phyloP scores from a whole-genome alignment of 495 filamentous ascomycete genomes.

The Clohesyomyces aquaticus region DNA sequence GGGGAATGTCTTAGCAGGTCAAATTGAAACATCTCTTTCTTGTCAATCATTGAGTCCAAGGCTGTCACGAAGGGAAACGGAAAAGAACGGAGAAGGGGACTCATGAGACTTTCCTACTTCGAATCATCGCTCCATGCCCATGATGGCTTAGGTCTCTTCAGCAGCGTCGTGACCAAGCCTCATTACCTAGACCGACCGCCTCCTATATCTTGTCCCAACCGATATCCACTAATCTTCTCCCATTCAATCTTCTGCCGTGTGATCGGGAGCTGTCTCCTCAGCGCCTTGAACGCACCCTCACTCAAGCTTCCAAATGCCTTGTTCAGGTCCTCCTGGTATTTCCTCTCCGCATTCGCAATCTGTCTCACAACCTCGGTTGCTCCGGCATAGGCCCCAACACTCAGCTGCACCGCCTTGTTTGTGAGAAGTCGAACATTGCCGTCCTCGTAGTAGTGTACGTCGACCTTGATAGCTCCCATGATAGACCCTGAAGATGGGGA shows the following conservation, averaged over 20 bases:
- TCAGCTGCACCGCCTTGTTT: slow-evolving; percentile 68
- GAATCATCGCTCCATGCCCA: background rate
- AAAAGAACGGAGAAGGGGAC: too few species aligned
- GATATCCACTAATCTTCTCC: slow-evolving; percentile 97
- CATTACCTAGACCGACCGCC: slow-evolving; percentile 29
- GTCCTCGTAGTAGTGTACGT: slow-evolving; percentile 99
- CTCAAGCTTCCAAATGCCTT: slow-evolving; percentile 82
- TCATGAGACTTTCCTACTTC: background rate
- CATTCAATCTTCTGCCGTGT: slow-evolving; percentile 99
- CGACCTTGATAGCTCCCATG: slow-evolving; percentile 72
- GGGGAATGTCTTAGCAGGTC: too few species aligned
- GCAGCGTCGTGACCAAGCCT: background rate
- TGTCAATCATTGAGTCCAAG: too few species aligned
- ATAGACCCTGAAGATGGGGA: slow-evolving; percentile 64
- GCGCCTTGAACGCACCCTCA: slow-evolving; percentile 91
- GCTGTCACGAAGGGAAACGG: too few species aligned
- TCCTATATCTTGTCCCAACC: slow-evolving; percentile 55
- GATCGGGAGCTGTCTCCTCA: slow-evolving; percentile 90
- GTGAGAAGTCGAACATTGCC: slow-evolving; percentile 93
- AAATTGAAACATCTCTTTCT: too few species aligned
- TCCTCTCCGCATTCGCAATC: slow-evolving; percentile 79
- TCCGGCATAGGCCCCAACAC: slow-evolving; percentile 59
- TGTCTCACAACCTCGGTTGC: slow-evolving; percentile 71
- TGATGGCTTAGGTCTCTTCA: background rate
- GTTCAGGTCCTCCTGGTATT: slow-evolving; percentile 96